phyloP scores from a whole-genome alignment of 495 filamentous ascomycete genomes.

The Penicillium bovifimosum region DNA sequence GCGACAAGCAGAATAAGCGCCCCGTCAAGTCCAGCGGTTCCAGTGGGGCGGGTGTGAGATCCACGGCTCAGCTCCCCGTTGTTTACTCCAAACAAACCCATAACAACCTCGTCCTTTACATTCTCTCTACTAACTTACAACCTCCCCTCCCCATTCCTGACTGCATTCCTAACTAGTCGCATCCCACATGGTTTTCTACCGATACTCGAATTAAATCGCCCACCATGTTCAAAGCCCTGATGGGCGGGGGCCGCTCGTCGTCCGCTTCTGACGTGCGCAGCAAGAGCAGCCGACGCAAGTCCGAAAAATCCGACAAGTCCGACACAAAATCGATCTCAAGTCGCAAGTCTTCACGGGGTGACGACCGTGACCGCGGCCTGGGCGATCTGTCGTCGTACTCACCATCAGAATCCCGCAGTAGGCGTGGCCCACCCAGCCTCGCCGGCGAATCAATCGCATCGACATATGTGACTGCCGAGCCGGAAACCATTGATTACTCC shows the following conservation, averaged over 20 bases:
- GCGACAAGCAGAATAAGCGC: conserved; percentile 1
- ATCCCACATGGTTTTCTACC: conserved; percentile 31
- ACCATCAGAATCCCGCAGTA: conserved; percentile 34
- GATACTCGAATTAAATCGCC: conserved; percentile 27
- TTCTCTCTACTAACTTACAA: conserved; percentile 4
- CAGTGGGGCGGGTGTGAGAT: conserved; percentile 17
- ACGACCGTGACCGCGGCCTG: conserved; percentile 48
- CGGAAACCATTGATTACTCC: conserved; percentile 25
- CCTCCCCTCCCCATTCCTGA: conserved; percentile 2
- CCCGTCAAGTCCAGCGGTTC: conserved; percentile 3
- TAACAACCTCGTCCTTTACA: conserved; percentile 13
- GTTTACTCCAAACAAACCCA: conserved; percentile 31
- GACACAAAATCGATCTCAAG: conserved; percentile 25
- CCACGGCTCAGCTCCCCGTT: conserved; percentile 41
- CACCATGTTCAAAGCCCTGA: conserved; percentile 44
- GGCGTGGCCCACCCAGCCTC: conserved; percentile 31
- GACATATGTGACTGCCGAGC: conserved; percentile 50
- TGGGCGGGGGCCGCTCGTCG: conserved; percentile 39
- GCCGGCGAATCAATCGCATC: conserved; percentile 47
- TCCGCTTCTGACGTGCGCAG: conserved; percentile 32
- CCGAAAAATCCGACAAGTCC: conserved; percentile 29
- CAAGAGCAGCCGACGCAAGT: conserved; percentile 32
- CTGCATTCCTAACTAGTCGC: conserved; percentile 16
- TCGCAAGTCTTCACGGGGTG: conserved; percentile 49
- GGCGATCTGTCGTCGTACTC: conserved; percentile 36